These are phyloP conservation scores for Tulasnella sp. DNA, from an alignment of 768 basidiomycete genomes.

Conservation along the genomic window DNA sequence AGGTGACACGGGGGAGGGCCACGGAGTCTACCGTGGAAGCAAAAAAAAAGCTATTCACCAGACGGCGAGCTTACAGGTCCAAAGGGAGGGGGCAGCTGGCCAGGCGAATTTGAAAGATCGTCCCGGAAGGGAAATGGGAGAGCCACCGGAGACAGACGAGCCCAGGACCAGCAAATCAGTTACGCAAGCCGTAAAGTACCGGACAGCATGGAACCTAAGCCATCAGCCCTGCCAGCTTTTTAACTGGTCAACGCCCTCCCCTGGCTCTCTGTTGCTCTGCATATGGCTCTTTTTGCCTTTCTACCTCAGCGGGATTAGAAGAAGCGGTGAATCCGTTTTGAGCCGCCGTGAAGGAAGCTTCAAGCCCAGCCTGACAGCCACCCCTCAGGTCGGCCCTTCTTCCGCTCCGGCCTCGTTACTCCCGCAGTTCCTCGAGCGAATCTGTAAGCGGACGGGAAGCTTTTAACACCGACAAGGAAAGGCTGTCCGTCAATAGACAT, in stretches of 20 bases:
- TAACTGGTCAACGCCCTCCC: neutral
- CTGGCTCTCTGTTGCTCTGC: neutral
- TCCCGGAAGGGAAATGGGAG: neutral
- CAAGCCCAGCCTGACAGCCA: neutral
- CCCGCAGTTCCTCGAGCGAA: neutral
- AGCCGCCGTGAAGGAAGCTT: neutral
- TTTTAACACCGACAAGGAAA: constrained; percentile 16
- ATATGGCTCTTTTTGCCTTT: constrained; percentile 14
- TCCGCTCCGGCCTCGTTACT: constrained; percentile 14
- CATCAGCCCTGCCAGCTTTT: neutral
- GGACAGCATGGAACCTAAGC: neutral
- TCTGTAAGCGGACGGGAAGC: neutral
- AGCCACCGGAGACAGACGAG: constrained; percentile 14
- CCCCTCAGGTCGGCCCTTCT: neutral
- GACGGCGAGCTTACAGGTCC: neutral
- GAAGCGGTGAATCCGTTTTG: neutral
- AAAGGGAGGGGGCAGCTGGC: neutral
- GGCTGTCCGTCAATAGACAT: neutral
- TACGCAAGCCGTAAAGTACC: neutral
- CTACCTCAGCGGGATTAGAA: constrained; percentile 8
- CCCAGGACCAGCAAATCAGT: neutral
- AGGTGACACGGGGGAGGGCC: neutral
- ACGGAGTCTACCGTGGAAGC: neutral
- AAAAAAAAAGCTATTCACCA: neutral
- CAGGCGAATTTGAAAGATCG: neutral